Evolutionary conservation across 179 eudicot species (phyloP).

Genomic region (Amaranthus tricolor): DNA sequence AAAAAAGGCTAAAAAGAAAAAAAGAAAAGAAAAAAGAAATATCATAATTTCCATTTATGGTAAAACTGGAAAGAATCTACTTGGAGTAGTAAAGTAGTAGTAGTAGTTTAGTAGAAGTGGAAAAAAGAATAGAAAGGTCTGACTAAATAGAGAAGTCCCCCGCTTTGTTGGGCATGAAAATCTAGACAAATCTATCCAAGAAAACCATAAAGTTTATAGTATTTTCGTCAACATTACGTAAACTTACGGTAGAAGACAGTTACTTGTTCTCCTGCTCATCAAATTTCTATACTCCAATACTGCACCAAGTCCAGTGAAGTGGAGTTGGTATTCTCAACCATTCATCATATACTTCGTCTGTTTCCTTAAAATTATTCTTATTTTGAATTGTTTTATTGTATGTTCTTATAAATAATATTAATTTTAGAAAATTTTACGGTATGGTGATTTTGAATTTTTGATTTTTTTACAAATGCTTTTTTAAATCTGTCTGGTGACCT

Average conservation of each 20-base stretch:
- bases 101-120: not conserved
- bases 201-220: not conserved
- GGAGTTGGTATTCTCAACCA: too few species aligned
- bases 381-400: too few species aligned
- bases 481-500: too few species aligned
- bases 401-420: too few species aligned
- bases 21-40: not conserved
- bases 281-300: not conserved
- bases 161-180: conserved; percentile 15
- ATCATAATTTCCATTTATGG: not conserved
- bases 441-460: too few species aligned
- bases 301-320: too few species aligned
- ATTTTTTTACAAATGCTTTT: too few species aligned
- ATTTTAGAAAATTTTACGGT: too few species aligned
- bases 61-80: not conserved
- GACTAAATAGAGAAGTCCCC: conserved; percentile 15
- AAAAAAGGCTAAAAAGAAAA: too few species aligned
- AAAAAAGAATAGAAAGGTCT: not conserved
- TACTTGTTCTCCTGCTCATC: not conserved
- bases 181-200: not conserved
- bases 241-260: not conserved
- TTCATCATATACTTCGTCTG: too few species aligned
- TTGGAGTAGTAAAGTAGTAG: too few species aligned
- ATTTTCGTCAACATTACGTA: conserved; percentile 21
- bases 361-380: too few species aligned